Evolutionary conservation across 305 asterid species (phyloP), one percentile per base, ranked within the genome.

Genomic region (Withania somnifera): DNA sequence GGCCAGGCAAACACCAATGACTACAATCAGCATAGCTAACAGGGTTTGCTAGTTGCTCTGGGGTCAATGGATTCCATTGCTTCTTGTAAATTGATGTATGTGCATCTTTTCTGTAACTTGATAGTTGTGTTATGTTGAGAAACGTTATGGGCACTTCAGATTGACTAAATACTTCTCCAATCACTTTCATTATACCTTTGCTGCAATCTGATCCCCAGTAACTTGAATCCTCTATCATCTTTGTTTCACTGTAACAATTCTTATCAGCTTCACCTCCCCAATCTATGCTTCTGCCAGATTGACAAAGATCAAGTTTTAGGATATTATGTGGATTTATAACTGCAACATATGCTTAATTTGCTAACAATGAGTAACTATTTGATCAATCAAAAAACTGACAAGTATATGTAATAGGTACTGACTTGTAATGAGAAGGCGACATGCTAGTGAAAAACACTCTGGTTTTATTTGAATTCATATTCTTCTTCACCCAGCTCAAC

Each of bases 1-100:
- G 82, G 0, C 97, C 97, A n/a, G 94, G 97, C 67, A 92, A 66
- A 77, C 97, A 91, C 97, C 97, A 92, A 57, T 90, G 95, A 3
- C 81, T 84, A 11, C 97, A 91, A 77, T 91, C 95, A 0, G 97
- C 95, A 6, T 89, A 91, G 79, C 87, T 87, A 13, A 3, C 61
- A 2, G 97, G 97, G 53, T 92, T 85, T 0, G 92, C 90, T 1
- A 84, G 19, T 69, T 89, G 92, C 50, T 92, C 87, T 0, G 90
- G 88, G 0, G 89, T 87, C 22, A 90, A 81, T 22, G 90, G 90
- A 73, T 22, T 76, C 92, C 90, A 86, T 38, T 90, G 92, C 85
- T 92, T 86, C 88, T 89, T 91, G 87, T 91, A 92, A 11, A 92
- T 90, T 7, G 95, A 90, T 0, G 95, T 91, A 68, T 92, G 97